phyloP scores from a whole-genome alignment of 78 protist genomes.

The Polysphondylium violaceum region DNA sequence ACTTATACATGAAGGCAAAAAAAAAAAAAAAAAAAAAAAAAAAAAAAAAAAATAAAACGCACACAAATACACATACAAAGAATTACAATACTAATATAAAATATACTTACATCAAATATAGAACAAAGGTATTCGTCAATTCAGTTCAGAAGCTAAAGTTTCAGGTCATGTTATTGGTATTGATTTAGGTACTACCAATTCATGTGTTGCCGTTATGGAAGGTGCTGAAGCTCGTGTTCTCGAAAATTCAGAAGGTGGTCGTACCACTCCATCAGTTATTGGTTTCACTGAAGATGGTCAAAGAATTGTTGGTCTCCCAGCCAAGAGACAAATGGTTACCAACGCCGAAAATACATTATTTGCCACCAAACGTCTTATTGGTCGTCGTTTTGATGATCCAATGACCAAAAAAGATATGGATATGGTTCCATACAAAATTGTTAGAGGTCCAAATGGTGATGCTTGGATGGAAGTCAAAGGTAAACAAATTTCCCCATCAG shows the following conservation, averaged over 20 bases:
- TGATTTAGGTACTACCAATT: slow-evolving; percentile 99
- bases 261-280: slow-evolving; percentile 94
- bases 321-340: slow-evolving; percentile 88
- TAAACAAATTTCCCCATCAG: slow-evolving; percentile 95
- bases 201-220: slow-evolving; percentile 98
- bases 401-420: slow-evolving; percentile 80
- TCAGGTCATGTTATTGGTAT: slow-evolving; percentile 94
- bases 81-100: no score
- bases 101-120: no score
- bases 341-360: slow-evolving; percentile 96
- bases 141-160: slow-evolving; percentile 43
- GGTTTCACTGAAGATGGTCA: slow-evolving; percentile 86
- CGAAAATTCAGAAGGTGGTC: slow-evolving; percentile 92
- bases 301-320: slow-evolving; percentile 85
- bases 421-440: slow-evolving; percentile 87
- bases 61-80: no score
- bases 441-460: slow-evolving; percentile 92
- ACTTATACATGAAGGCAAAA: not conserved
- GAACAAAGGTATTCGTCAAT: slow-evolving; percentile 45
- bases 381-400: slow-evolving; percentile 89
- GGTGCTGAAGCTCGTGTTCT: slow-evolving; percentile 82
- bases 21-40: no score
- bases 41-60: not conserved
- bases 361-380: slow-evolving; percentile 96
- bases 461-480: slow-evolving; percentile 97